Evolutionary conservation across 441 rosid genomes (phyloP).

Genomic region (Populus trichocarpa): DNA sequence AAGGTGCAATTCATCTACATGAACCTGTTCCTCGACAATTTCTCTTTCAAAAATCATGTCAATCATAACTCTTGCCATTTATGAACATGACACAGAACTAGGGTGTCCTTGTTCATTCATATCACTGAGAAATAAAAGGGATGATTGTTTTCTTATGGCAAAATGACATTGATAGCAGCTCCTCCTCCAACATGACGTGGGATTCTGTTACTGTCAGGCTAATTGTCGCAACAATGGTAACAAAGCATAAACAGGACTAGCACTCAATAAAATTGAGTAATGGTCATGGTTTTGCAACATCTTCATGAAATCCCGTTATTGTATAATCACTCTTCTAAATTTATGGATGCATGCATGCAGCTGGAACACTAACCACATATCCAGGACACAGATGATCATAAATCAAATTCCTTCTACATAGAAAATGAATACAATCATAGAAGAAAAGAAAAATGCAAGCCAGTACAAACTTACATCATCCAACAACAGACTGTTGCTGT

Average conservation of each 20-base stretch:
- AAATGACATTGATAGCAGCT: neutral
- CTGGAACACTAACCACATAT: neutral
- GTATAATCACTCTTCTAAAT: neutral
- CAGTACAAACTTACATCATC: slow-evolving; percentile 85
- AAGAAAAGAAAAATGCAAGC: slow-evolving; percentile 7
- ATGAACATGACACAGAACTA: neutral
- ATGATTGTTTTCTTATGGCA: neutral
- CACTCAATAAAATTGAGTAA: neutral
- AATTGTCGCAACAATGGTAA: neutral
- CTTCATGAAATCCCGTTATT: neutral
- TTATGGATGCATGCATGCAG: neutral
- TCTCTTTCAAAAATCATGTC: neutral
- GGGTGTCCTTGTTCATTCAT: neutral
- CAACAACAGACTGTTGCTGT: slow-evolving; percentile 96
- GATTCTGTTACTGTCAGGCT: neutral
- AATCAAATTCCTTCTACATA: neutral
- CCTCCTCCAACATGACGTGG: neutral
- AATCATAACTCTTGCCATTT: neutral
- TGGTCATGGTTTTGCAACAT: neutral
- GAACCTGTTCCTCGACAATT: neutral
- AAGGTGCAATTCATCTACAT: neutral
- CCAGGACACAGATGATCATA: neutral
- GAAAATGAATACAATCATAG: neutral
- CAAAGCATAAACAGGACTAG: neutral
- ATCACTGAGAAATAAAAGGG: neutral